Percentiles rank a stretch among this genome's conserved stretches.
Evolutionary conservation across 441 rosid species (phyloP).

Genomic region (Capsella rubella): DNA sequence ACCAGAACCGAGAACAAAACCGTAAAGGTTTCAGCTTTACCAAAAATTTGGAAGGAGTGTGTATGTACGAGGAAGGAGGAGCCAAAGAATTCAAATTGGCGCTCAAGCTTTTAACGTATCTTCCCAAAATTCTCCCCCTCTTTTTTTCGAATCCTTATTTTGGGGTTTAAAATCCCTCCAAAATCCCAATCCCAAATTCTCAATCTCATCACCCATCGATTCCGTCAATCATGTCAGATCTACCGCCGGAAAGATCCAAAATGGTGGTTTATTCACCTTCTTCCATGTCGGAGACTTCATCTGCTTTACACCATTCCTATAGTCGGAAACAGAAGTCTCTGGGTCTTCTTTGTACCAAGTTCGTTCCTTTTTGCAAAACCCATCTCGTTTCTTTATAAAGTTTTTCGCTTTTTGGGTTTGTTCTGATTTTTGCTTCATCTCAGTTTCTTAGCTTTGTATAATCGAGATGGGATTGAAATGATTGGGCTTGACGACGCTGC

Average conservation of each 20-base stretch:
- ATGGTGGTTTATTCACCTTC: constrained; percentile 38
- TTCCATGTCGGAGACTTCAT: constrained; percentile 48
- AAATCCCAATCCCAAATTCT: not conserved
- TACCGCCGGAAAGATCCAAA: constrained; percentile 28
- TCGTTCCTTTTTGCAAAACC: not conserved
- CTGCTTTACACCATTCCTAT: constrained; percentile 58
- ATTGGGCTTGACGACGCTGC: constrained; percentile 95
- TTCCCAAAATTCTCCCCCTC: constrained; percentile 26
- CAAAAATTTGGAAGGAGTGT: constrained; percentile 3
- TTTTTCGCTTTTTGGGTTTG: constrained; percentile 7
- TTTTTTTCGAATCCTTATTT: constrained; percentile 18
- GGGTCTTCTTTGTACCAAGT: constrained; percentile 90
- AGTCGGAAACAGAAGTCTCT: constrained; percentile 90
- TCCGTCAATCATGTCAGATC: constrained; percentile 40
- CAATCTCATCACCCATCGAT: constrained; percentile 18
- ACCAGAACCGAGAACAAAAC: constrained; percentile 37
- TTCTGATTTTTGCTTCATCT: not conserved
- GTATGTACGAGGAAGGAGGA: constrained; percentile 19
- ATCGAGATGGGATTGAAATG: constrained; percentile 63
- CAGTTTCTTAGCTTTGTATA: constrained; percentile 81
- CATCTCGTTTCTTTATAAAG: not conserved
- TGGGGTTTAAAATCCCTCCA: constrained; percentile 31
- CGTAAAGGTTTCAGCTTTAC: constrained; percentile 41
- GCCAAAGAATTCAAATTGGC: constrained; percentile 42
- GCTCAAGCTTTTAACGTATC: constrained; percentile 41